phyloP scores from a whole-genome alignment of 2,329 filamentous ascomycete species.

The Stagonosporopsis vannaccii region DNA sequence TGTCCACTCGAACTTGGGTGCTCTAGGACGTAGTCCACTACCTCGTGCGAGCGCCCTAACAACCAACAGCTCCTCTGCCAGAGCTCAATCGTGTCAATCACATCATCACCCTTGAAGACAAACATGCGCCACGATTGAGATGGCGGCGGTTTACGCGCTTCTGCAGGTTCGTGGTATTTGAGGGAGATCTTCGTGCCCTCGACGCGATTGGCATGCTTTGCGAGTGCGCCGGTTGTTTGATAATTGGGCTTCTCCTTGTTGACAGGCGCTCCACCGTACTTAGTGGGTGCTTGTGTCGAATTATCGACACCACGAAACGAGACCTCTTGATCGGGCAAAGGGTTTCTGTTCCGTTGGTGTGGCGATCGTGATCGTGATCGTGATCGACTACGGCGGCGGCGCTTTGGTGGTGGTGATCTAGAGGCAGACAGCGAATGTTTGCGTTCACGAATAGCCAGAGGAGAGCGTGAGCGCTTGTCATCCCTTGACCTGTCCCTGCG shows the following conservation, averaged over 20 bases:
- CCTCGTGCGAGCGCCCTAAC: slow-evolving; percentile 77
- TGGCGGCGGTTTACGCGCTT: slow-evolving; percentile 85
- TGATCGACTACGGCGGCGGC: slow-evolving; percentile 39
- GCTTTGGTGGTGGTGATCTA: slow-evolving; percentile 43
- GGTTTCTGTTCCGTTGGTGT: slow-evolving; percentile 50
- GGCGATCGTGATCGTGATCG: slow-evolving; percentile 54
- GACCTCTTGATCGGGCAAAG: slow-evolving; percentile 56
- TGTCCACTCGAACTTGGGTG: slow-evolving; percentile 95
- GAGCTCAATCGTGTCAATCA: slow-evolving; percentile 83
- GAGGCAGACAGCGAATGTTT: slow-evolving; percentile 39
- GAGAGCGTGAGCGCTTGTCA: slow-evolving; percentile 34
- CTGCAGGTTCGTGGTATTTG: slow-evolving; percentile 95
- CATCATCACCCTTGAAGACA: slow-evolving; percentile 83
- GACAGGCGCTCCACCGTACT: slow-evolving; percentile 43
- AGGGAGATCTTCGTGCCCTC: slow-evolving; percentile 78
- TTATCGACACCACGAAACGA: slow-evolving; percentile 52
- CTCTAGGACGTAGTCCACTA: slow-evolving; percentile 84
- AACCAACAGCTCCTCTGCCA: slow-evolving; percentile 86
- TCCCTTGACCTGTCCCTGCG: slow-evolving; percentile 24
- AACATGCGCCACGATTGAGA: slow-evolving; percentile 88
- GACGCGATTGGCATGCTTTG: slow-evolving; percentile 86
- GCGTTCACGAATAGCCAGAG: slow-evolving; percentile 32
- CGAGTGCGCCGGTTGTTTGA: slow-evolving; percentile 78
- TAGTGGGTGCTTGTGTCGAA: slow-evolving; percentile 36
- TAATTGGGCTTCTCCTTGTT: slow-evolving; percentile 92